Conservation (phyloP, 345 rosid genomes). For the Pistacia atlantica region DNA sequence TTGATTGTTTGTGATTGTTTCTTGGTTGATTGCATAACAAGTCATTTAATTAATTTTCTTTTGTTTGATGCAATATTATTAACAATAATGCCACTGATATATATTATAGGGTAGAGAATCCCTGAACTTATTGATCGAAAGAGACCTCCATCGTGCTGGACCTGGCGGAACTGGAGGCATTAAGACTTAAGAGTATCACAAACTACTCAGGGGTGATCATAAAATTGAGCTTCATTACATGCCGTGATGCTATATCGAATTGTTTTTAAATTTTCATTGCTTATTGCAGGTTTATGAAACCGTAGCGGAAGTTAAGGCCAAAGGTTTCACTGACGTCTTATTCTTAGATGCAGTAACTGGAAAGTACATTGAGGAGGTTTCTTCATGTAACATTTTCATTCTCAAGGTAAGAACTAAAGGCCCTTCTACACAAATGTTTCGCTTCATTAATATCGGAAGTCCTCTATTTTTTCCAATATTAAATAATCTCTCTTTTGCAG, state of each 20-base stretch:
- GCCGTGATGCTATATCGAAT: not conserved
- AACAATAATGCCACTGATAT: no score
- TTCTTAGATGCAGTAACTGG: conserved; percentile 38
- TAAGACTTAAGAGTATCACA: conserved; percentile 26
- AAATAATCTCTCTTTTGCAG: not conserved
- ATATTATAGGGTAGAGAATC: conserved; percentile 6
- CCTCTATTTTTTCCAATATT: not conserved
- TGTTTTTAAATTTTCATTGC: no score
- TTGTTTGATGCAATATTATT: no score
- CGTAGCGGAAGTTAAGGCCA: no score
- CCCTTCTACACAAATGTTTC: no score
- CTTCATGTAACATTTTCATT: conserved; percentile 37
- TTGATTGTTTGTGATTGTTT: no score
- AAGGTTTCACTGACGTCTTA: conserved; percentile 23
- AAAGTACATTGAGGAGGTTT: conserved; percentile 40
- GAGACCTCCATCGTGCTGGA: conserved; percentile 24
- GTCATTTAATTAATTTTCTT: no score
- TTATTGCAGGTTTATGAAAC: no score
- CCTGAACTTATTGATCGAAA: conserved; percentile 27
- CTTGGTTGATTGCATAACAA: no score
- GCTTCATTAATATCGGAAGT: no score
- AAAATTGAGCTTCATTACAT: not conserved
- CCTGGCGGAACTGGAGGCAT: conserved; percentile 38
- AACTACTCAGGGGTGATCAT: conserved; percentile 36
- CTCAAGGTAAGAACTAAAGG: conserved; percentile 24